Evolutionary conservation across 306 rosid genomes (phyloP), one percentile per base, ranked within the genome.

Genomic region (Leucaena leucocephala): DNA sequence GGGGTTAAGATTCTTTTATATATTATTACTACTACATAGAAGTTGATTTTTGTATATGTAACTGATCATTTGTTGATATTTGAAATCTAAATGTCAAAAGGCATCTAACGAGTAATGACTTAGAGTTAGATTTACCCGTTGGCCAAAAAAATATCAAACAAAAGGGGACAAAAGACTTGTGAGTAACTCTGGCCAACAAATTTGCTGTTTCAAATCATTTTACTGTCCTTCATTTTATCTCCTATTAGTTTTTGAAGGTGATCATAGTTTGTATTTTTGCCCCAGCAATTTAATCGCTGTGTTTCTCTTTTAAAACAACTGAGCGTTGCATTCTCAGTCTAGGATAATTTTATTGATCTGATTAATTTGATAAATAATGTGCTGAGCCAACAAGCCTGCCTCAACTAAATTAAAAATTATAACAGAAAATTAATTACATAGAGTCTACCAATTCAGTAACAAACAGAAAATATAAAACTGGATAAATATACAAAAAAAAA

Each of bases 121-220:
- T 58, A n/a, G 40, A 75, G 52, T 54, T 54, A 8, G 62, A 55
- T 21, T 54, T 11, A 19, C 33, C 61, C n/a, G 4, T 54, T 54
- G 16, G 61, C 27, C 61, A 2, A 54, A 54, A 54, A 54, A 54
- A n/a, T n/a, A n/a, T n/a, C 12, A 54, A 54, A 50, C 2, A 6
- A 17, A 55, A 8, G 19, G 10, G 34, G 34, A 0, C 7, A 55
- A 54, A 19, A n/a, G 34, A n/a, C 33, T 8, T 19, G 62, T 13
- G 8, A 19, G 34, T 66, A 67, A 78, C 65, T 71, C 68, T 55
- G 66, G 49, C 63, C 43, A 66, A 66, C 50, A 38, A 67, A 76
- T 80, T 82, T 63, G 75, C 50, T 73, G 43, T 76, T 66, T 34
- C 68, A 73, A 83, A 27, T 80, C 46, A 68, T 55, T 67, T 27